Conservation (phyloP, 306 rosid species). For the Malus sylvestris region DNA sequence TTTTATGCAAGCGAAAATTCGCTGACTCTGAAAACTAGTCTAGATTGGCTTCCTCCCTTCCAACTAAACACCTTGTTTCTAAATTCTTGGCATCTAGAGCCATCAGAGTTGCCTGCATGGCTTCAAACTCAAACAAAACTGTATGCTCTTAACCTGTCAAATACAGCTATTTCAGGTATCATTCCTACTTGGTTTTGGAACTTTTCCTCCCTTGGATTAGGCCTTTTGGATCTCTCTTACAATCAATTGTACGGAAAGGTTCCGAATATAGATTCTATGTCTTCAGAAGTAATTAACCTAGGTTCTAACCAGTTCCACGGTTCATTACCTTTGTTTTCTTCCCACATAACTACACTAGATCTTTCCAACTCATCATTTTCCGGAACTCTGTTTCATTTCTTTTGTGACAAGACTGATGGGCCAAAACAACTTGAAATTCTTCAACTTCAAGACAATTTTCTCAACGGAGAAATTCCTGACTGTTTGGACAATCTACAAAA, state of each 20-base stretch:
- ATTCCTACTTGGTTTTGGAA: constrained; percentile 12
- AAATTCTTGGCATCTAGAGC: constrained; percentile 22
- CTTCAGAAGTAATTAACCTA: not conserved
- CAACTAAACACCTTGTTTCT: constrained; percentile 9
- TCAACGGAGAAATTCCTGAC: constrained; percentile 6
- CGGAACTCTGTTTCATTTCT: not conserved
- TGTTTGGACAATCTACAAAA: constrained; percentile 2
- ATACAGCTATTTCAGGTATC: not conserved
- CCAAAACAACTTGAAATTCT: not conserved
- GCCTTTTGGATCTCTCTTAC: not conserved
- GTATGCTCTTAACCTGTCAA: not conserved
- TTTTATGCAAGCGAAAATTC: not conserved
- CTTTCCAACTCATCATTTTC: constrained; percentile 1
- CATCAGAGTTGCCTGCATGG: constrained; percentile 29
- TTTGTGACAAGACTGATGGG: not conserved
- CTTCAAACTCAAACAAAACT: constrained; percentile 11
- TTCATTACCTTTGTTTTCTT: not conserved
- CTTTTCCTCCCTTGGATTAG: not conserved
- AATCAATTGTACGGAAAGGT: constrained; percentile 24
- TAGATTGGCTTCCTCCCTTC: constrained; percentile 13
- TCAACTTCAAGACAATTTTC: not conserved
- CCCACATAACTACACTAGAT: not conserved
- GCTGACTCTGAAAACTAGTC: not conserved
- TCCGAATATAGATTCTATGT: not conserved
- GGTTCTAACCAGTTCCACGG: not conserved